Conservation (phyloP, 495 filamentous ascomycete genomes). For the Aspergillus kassunensis region DNA sequence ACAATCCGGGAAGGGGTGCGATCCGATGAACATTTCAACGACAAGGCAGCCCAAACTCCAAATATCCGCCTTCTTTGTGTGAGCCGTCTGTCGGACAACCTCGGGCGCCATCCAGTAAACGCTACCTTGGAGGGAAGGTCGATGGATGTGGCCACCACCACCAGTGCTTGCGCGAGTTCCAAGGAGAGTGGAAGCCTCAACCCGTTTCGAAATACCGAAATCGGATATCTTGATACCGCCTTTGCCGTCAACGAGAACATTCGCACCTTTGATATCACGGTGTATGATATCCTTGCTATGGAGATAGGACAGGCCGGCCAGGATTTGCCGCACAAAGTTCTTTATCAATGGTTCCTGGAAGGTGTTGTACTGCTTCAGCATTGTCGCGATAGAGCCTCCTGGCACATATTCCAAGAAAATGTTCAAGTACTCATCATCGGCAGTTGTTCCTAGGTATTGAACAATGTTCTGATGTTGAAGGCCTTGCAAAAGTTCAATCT, state of each 20-base stretch:
- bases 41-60: slow-evolving; percentile 97
- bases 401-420: slow-evolving; percentile 99
- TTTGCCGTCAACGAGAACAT: slow-evolving; percentile 98
- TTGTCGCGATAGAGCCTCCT: slow-evolving; percentile 92
- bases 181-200: slow-evolving; percentile 70
- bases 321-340: slow-evolving; percentile 95
- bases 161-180: slow-evolving; percentile 50
- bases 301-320: slow-evolving; percentile 90
- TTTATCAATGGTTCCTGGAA: slow-evolving; percentile 89
- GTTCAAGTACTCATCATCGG: slow-evolving; percentile 88
- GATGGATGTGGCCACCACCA: slow-evolving; percentile 62
- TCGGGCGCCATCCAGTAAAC: slow-evolving; percentile 99
- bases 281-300: slow-evolving; percentile 96
- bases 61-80: slow-evolving; percentile 99
- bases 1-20: slow-evolving; percentile 94
- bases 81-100: slow-evolving; percentile 94
- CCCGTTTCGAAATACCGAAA: slow-evolving; percentile 98
- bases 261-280: slow-evolving; percentile 97
- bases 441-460: slow-evolving; percentile 91
- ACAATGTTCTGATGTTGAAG: slow-evolving; percentile 97
- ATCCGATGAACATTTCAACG: slow-evolving; percentile 98
- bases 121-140: slow-evolving; percentile 91
- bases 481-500: slow-evolving; percentile 90
- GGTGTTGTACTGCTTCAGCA: slow-evolving; percentile 97
- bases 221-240: slow-evolving; percentile 99